Conservation (phyloP, 345 rosid species). For the Hibiscus trionum region DNA sequence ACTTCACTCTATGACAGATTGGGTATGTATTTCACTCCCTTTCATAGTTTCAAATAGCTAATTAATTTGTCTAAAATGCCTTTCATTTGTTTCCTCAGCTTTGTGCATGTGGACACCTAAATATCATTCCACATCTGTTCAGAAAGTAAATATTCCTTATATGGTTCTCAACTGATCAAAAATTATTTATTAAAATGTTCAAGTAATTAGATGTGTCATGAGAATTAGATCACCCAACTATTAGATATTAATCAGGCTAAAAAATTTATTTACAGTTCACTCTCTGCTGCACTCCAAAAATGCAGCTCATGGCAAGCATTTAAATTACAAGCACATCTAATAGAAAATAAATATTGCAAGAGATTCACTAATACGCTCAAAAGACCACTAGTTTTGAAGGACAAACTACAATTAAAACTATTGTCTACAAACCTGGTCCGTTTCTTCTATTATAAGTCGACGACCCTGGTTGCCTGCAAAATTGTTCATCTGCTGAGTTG, state of each 20-base stretch:
- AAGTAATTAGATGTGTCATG: not conserved
- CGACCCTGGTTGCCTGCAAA: conserved; percentile 29
- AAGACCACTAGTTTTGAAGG: conserved; percentile 21
- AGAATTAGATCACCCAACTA: not conserved
- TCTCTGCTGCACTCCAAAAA: conserved; percentile 9
- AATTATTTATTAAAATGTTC: not conserved
- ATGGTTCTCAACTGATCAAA: not conserved
- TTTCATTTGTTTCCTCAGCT: not conserved
- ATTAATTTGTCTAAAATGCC: not conserved
- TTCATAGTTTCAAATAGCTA: not conserved
- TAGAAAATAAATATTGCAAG: conserved; percentile 16
- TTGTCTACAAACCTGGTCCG: conserved; percentile 46
- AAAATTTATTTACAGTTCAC: conserved; percentile 5
- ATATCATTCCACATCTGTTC: not conserved
- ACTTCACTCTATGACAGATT: not conserved
- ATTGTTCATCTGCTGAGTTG: conserved; percentile 31
- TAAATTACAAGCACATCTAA: conserved; percentile 18
- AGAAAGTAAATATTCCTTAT: not conserved
- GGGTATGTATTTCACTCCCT: not conserved
- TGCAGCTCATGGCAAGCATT: conserved; percentile 19
- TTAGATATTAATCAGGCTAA: not conserved
- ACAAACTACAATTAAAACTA: conserved; percentile 23
- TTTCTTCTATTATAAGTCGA: conserved; percentile 28
- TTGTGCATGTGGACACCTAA: not conserved
- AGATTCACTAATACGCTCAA: conserved; percentile 10